phyloP scores from a whole-genome alignment of 1,139 yeast species.

The Meyerozyma carpophila region DNA sequence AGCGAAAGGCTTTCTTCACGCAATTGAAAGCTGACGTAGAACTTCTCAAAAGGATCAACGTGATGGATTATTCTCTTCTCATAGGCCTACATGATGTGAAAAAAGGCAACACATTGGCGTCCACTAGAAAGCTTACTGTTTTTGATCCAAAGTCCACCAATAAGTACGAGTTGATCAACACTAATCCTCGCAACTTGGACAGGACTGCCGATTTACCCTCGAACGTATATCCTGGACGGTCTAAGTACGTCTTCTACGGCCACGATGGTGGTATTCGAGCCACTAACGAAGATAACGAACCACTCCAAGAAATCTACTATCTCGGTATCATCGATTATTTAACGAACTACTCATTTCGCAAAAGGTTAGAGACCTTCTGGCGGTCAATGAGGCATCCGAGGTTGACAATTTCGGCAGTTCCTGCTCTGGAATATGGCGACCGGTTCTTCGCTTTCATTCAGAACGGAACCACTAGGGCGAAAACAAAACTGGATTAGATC shows the following conservation, averaged over 20 bases:
- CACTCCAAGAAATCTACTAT: slow-evolving; percentile 71
- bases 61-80: slow-evolving; percentile 92
- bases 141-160: slow-evolving; percentile 43
- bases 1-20: slow-evolving; percentile 50
- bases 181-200: slow-evolving; percentile 44
- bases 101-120: slow-evolving; percentile 41
- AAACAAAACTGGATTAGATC: slow-evolving; percentile 1
- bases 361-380: slow-evolving; percentile 82
- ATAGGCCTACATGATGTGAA: slow-evolving; percentile 80
- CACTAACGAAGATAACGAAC: slow-evolving; percentile 59
- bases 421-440: slow-evolving; percentile 85
- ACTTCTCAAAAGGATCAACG: slow-evolving; percentile 66
- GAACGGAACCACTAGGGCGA: slow-evolving; percentile 22
- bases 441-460: slow-evolving; percentile 73
- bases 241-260: slow-evolving; percentile 58
- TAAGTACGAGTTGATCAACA: slow-evolving; percentile 38
- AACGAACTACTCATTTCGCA: slow-evolving; percentile 74
- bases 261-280: slow-evolving; percentile 87
- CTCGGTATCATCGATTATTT: slow-evolving; percentile 92
- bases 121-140: slow-evolving; percentile 34
- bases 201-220: slow-evolving; percentile 38
- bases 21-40: slow-evolving; percentile 76
- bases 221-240: slow-evolving; percentile 45
- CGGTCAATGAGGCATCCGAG: slow-evolving; percentile 68
- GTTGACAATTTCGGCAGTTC: slow-evolving; percentile 77